phyloP scores from a whole-genome alignment of 148 eudicot species.

The Polygonum aviculare region DNA sequence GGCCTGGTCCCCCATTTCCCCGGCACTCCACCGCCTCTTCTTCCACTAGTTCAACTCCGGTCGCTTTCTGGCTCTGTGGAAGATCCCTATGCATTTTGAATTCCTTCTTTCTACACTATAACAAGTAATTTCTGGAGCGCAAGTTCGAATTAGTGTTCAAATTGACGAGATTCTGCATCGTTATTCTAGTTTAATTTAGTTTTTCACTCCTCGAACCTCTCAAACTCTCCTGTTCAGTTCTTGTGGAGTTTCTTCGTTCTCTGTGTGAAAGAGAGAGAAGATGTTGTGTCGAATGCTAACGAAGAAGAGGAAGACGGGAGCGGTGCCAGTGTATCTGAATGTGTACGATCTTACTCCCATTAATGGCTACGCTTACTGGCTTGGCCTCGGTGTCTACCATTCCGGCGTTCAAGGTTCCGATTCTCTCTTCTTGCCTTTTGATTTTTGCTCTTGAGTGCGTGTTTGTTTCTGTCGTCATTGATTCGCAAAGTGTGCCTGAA shows the following conservation, averaged over 20 bases:
- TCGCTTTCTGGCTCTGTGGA: conserved; percentile 5
- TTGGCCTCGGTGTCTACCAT: conserved; percentile 86
- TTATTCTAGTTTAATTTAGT: background rate
- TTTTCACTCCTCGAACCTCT: background rate
- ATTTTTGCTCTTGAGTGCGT: background rate
- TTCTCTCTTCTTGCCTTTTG: background rate
- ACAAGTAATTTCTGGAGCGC: background rate
- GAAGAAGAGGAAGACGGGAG: conserved; percentile 59
- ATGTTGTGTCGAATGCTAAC: conserved; percentile 60
- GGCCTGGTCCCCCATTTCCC: background rate
- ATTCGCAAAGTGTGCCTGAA: background rate
- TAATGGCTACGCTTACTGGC: conserved; percentile 82
- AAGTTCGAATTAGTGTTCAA: background rate
- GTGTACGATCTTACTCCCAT: conserved; percentile 89
- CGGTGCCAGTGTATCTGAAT: conserved; percentile 64
- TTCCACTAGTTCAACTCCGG: background rate
- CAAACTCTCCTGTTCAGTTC: background rate
- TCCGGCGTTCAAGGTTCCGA: conserved; percentile 78
- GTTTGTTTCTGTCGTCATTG: background rate
- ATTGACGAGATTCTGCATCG: background rate
- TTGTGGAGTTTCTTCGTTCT: background rate
- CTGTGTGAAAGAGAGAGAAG: conserved; percentile 11
- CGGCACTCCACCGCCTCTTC: conserved; percentile 5
- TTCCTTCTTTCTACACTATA: background rate
- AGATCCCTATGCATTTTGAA: background rate